Conservation (phyloP, 768 basidiomycete genomes). For the Xerocomellus amylosporus region DNA sequence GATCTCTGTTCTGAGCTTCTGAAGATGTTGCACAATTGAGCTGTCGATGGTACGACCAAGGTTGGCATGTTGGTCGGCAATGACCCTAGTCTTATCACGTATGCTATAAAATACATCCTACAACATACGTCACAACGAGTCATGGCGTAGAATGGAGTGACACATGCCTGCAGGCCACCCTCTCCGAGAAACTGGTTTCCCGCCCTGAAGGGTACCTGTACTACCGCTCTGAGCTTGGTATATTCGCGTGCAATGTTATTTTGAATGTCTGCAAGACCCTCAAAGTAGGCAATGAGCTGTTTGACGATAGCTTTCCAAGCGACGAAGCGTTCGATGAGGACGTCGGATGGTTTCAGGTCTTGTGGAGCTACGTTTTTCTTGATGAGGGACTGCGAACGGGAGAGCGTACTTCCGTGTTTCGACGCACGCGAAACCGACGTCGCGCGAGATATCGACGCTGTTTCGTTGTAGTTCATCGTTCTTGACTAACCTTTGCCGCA, state of each 20-base stretch:
- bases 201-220: slow-evolving; percentile 93
- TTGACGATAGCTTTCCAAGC: slow-evolving; percentile 97
- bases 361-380: slow-evolving; percentile 91
- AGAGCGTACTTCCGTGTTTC: slow-evolving; percentile 67
- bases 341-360: slow-evolving; percentile 89
- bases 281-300: slow-evolving; percentile 91
- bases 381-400: slow-evolving; percentile 83
- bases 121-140: not conserved
- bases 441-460: slow-evolving; percentile 59
- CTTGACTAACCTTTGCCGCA: not conserved
- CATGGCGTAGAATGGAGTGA: not conserved
- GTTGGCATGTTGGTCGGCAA: slow-evolving; percentile 96
- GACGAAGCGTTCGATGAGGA: slow-evolving; percentile 92
- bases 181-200: slow-evolving; percentile 99
- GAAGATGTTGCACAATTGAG: slow-evolving; percentile 95
- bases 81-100: slow-evolving; percentile 87
- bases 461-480: slow-evolving; percentile 42
- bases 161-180: slow-evolving; percentile 78
- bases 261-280: slow-evolving; percentile 69
- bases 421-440: slow-evolving; percentile 68
- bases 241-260: slow-evolving; percentile 92
- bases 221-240: slow-evolving; percentile 89
- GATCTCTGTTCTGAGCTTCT: slow-evolving; percentile 92
- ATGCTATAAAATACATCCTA: slow-evolving; percentile 92
- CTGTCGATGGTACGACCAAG: slow-evolving; percentile 94